Base-by-base conservation (phyloP, 805 yeast species). In the Cyberlindnera petersonii region DNA sequence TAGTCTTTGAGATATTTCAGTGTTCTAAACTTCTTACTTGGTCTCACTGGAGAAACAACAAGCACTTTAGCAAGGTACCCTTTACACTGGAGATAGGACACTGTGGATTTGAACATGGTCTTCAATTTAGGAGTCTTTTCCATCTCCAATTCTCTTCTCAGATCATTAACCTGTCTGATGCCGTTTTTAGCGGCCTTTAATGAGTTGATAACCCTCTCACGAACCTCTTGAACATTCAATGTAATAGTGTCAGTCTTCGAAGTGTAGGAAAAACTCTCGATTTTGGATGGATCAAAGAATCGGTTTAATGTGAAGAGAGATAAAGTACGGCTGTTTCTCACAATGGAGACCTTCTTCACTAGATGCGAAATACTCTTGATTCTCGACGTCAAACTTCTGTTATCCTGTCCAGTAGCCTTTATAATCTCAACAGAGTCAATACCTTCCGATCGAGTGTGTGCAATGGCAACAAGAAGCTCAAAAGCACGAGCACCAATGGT, bases 311-410 rank as follows among this genome's bases (percentile, higher is more conserved):
- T 68, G 44, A 78, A 64, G 26, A 73, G 64, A 42, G 73, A 74
- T 7, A 86, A 75, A 30, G 72, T 74, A 40, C 72, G 75, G 3
- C 77, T 73, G 24, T 71, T 60, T 23, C 61, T 61, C 19, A 68
- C 44, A 17, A 70, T 48, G 32, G 59, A 65, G 2, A 48, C 46
- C 35, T 69, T 75, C 17, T 60, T 60, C 5, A 80, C 70, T 14
- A 79, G 59, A 16, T 74, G 75, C 26, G 66, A 75, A 15, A 83
- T 60, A 30, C 69, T 68, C 49, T 74, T 77, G 37, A 82, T 63
- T 48, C 93, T 67, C 1, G 77, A 66, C 0, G 88, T 78, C 28
- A 82, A 64, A 42, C 88, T 80, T 46, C 91, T 68, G 14, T 80
- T 74, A 50, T 83, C 93, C 58, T 83, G 93, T 8, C 74, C 74